Conservation (phyloP, 1,284 basidiomycete species). For the Vanrija pseudolonga region DNA sequence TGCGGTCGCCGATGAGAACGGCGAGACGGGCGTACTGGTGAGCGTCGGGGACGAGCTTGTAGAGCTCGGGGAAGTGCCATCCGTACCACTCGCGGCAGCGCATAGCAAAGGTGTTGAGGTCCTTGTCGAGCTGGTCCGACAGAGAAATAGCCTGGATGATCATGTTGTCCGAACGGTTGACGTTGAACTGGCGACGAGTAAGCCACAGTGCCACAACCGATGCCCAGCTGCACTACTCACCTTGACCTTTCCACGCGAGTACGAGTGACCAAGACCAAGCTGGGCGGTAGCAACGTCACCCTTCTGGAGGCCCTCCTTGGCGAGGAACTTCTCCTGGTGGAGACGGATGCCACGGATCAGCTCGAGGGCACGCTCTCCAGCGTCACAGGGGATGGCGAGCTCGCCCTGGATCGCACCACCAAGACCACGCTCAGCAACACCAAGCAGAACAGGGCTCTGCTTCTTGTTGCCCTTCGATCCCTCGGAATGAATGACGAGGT, state of each 20-base stretch:
- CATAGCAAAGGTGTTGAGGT: slow-evolving; percentile 99
- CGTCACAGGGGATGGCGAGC: slow-evolving; percentile 76
- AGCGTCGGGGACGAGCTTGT: slow-evolving; percentile 91
- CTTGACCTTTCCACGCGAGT: slow-evolving; percentile 96
- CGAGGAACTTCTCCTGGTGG: slow-evolving; percentile 84
- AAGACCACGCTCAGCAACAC: slow-evolving; percentile 75
- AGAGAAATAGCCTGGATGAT: slow-evolving; percentile 99
- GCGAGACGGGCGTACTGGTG: slow-evolving; percentile 87
- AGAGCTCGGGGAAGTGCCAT: slow-evolving; percentile 99
- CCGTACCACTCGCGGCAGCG: slow-evolving; percentile 99
- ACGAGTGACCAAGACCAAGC: slow-evolving; percentile 95
- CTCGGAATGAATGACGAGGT: slow-evolving; percentile 74
- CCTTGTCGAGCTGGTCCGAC: slow-evolving; percentile 98
- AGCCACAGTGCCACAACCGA: not conserved
- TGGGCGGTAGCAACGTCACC: slow-evolving; percentile 91
- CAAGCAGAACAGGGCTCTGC: slow-evolving; percentile 69
- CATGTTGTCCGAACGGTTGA: slow-evolving; percentile 99
- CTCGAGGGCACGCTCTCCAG: slow-evolving; percentile 80
- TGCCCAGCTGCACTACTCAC: slow-evolving; percentile 62
- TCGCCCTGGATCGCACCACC: slow-evolving; percentile 77
- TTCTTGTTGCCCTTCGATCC: slow-evolving; percentile 59
- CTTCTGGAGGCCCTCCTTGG: slow-evolving; percentile 62
- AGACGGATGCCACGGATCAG: slow-evolving; percentile 90
- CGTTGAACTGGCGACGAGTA: slow-evolving; percentile 70
- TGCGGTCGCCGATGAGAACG: slow-evolving; percentile 86